These are phyloP conservation scores for Limonium bicolor DNA, from an alignment of 148 eudicot species.

Conservation along the genomic window DNA sequence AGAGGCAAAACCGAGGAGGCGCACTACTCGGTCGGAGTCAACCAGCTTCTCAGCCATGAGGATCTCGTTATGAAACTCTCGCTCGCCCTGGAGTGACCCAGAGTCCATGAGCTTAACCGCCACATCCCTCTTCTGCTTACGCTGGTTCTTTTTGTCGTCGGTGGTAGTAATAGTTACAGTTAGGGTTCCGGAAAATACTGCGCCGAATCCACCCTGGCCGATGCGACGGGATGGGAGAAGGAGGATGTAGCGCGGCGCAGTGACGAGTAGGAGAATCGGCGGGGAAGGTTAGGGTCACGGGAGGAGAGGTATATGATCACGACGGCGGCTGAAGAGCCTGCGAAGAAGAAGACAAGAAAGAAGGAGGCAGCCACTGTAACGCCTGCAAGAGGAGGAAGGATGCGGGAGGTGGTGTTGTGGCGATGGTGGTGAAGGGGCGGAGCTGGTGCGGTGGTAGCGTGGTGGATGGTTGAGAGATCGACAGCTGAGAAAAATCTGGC, in stretches of 20 bases:
- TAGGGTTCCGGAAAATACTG: conserved; percentile 47
- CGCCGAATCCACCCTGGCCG: conserved; percentile 84
- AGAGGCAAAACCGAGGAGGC: conserved; percentile 59
- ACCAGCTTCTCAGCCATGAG: conserved; percentile 34
- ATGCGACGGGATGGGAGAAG: conserved; percentile 49
- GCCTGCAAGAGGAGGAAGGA: too few relatives aligned
- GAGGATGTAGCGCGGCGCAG: conserved; percentile 52
- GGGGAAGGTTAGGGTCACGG: conserved; percentile 17
- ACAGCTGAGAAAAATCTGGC: too few relatives aligned
- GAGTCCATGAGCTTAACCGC: conserved; percentile 80
- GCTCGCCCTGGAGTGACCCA: conserved; percentile 82
- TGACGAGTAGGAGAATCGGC: conserved; percentile 39
- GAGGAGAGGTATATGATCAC: too few relatives aligned
- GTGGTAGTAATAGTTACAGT: too few relatives aligned
- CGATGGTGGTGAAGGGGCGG: too few relatives aligned
- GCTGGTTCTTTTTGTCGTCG: not conserved
- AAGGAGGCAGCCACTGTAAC: too few relatives aligned
- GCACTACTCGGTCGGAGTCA: conserved; percentile 30
- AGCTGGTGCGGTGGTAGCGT: too few relatives aligned
- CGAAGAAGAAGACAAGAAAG: conserved; percentile 24
- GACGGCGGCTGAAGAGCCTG: conserved; percentile 49
- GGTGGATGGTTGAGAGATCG: too few relatives aligned
- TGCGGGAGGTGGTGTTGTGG: too few relatives aligned
- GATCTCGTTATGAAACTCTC: conserved; percentile 88
- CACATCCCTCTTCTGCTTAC: conserved; percentile 7